phyloP scores from a whole-genome alignment of 352 stramenopile genomes.

The Thraustochytrium striatum region DNA sequence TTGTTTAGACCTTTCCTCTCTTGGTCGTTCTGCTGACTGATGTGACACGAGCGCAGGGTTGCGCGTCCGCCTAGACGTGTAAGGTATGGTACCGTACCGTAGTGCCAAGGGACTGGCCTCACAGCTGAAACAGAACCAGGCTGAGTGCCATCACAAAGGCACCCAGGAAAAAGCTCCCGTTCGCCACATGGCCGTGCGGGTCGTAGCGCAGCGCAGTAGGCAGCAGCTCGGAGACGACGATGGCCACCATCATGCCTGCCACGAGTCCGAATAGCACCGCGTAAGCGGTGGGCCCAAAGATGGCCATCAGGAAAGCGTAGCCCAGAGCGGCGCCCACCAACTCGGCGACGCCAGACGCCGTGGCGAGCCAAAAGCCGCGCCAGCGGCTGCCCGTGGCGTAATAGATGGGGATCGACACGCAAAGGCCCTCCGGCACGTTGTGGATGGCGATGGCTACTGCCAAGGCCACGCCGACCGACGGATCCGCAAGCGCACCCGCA shows the following conservation, averaged over 20 bases:
- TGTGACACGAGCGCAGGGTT: no score
- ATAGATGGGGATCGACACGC: conserved; percentile 90
- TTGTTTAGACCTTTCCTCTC: no score
- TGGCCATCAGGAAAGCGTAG: conserved; percentile 71
- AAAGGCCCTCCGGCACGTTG: conserved; percentile 93
- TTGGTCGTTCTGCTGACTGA: no score
- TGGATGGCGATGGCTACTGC: conserved; percentile 90
- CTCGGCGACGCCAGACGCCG: conserved; percentile 78
- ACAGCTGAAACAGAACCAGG: conserved; percentile 40
- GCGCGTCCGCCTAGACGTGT: no score
- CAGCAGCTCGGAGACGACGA: conserved; percentile 82
- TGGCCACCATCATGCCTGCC: conserved; percentile 87
- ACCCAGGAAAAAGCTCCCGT: conserved; percentile 7
- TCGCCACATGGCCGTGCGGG: conserved; percentile 9
- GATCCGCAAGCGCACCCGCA: conserved; percentile 79
- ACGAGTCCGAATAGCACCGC: conserved; percentile 83
- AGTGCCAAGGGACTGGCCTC: no score
- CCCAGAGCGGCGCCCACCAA: conserved; percentile 80
- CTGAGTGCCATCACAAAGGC: conserved; percentile 45
- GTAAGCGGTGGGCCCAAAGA: conserved; percentile 61
- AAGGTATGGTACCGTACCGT: no score
- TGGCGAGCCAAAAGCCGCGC: conserved; percentile 88
- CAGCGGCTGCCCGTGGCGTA: conserved; percentile 88
- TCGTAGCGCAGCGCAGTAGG: conserved; percentile 64
- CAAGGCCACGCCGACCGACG: conserved; percentile 78